Conservation (phyloP, 2,329 filamentous ascomycete genomes). For the Fusarium avenaceum region DNA sequence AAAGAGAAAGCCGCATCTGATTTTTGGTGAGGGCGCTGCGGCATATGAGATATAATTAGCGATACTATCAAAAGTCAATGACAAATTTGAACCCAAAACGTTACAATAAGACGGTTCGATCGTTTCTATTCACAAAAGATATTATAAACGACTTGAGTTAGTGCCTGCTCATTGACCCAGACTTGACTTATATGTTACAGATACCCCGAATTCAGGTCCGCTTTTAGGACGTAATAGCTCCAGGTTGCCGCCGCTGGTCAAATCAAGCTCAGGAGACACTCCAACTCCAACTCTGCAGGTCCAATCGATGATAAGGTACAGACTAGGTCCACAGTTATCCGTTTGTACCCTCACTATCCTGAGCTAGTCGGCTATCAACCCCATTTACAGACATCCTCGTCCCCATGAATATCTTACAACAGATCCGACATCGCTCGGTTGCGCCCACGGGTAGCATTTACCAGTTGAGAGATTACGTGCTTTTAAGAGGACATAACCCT, state of each 20-base stretch:
- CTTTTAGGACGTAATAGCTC: background rate
- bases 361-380: conserved; percentile 12
- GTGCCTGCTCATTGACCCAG: background rate
- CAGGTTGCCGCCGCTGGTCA: background rate
- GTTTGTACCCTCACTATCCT: conserved; percentile 8
- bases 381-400: conserved; percentile 8
- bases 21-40: conserved; percentile 77
- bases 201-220: background rate
- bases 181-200: background rate
- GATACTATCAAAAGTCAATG: background rate
- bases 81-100: background rate
- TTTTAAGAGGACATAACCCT: background rate
- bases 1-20: conserved; percentile 86
- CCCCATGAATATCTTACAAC: conserved; percentile 33
- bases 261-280: background rate
- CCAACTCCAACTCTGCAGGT: background rate
- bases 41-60: conserved; percentile 66
- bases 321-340: conserved; percentile 44
- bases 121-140: background rate
- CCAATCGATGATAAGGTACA: background rate
- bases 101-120: background rate
- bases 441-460: background rate
- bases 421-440: conserved; percentile 44
- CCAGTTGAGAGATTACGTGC: background rate
- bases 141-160: background rate